Percentiles rank a stretch among this genome's conserved stretches.
These are phyloP conservation scores for Botrytis pseudocinerea DNA, from an alignment of 2,329 filamentous ascomycete species.

Conservation along the genomic window DNA sequence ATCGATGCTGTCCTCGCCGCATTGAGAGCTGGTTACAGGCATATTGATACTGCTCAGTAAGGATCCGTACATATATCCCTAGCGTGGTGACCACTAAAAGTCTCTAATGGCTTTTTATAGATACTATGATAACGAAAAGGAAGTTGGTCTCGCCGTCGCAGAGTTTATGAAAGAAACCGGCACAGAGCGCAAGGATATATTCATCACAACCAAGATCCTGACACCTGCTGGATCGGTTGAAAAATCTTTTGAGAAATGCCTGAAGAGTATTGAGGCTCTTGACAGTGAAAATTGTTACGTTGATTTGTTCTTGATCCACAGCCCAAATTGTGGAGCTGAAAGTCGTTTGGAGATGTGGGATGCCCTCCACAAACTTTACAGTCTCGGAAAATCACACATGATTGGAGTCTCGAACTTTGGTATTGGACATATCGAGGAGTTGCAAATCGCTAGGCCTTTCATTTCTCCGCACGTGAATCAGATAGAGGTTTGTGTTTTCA, in stretches of 20 bases:
- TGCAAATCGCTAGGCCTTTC: neutral
- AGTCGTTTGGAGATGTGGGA: conserved; percentile 20
- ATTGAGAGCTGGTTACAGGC: conserved; percentile 17
- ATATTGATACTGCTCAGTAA: conserved; percentile 24
- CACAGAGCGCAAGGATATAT: conserved; percentile 12
- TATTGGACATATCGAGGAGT: conserved; percentile 24
- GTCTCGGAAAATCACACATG: neutral
- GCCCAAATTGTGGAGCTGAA: conserved; percentile 1
- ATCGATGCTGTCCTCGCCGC: conserved; percentile 12
- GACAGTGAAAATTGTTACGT: conserved; percentile 24
- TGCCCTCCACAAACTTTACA: conserved; percentile 17
- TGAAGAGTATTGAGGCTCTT: conserved; percentile 26
- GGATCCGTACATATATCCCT: neutral
- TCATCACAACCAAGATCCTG: conserved; percentile 25
- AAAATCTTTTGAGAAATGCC: conserved; percentile 14
- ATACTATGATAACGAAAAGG: conserved; percentile 24
- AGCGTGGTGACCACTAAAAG: neutral
- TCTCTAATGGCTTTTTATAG: neutral
- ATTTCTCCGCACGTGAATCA: conserved; percentile 24
- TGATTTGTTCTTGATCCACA: conserved; percentile 27
- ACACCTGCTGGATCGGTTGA: conserved; percentile 6
- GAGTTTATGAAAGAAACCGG: conserved; percentile 16
- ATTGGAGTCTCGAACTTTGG: conserved; percentile 24
- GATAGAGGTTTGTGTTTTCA: conserved; percentile 34
- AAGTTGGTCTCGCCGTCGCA: conserved; percentile 17